These are phyloP conservation scores for Teratosphaeria destructans DNA, from an alignment of 2,329 filamentous ascomycete species.

Conservation along the genomic window DNA sequence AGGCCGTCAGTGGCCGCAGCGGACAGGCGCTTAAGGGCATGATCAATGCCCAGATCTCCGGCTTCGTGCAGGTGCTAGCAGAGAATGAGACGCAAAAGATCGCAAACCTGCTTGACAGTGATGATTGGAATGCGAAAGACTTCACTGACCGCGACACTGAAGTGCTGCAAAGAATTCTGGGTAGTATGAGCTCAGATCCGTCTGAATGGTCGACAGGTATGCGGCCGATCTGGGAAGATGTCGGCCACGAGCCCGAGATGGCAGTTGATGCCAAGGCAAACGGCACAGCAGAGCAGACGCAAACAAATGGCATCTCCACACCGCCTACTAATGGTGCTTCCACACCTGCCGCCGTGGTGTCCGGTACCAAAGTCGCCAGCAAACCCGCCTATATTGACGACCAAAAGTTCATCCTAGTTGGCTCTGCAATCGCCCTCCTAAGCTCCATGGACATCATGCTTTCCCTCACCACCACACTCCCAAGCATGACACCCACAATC, in stretches of 20 bases:
- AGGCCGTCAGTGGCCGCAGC: conserved; percentile 70
- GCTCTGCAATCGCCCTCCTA: conserved; percentile 72
- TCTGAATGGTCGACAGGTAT: conserved; percentile 51
- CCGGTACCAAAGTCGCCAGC: conserved; percentile 11
- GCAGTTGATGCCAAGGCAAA: conserved; percentile 24
- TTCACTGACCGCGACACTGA: conserved; percentile 54
- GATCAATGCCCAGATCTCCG: conserved; percentile 71
- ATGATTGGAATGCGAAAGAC: conserved; percentile 70
- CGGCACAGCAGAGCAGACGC: conserved; percentile 8
- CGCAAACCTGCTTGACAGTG: conserved; percentile 66
- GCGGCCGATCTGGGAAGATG: conserved; percentile 41
- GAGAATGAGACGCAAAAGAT: conserved; percentile 65
- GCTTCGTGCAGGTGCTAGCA: conserved; percentile 63
- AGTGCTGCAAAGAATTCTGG: conserved; percentile 54
- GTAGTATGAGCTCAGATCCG: conserved; percentile 61
- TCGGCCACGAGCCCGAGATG: conserved; percentile 8
- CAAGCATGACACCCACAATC: conserved; percentile 79
- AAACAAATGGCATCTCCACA: conserved; percentile 3
- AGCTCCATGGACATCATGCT: conserved; percentile 73
- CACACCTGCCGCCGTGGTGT: not conserved
- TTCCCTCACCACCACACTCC: conserved; percentile 72
- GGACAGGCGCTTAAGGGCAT: conserved; percentile 66
- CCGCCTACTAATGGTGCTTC: conserved; percentile 5
- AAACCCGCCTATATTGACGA: conserved; percentile 62
- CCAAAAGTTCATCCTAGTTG: conserved; percentile 75